phyloP scores from a whole-genome alignment of 176 grass and related monocot species.

The Echinochloa phyllopogon region DNA sequence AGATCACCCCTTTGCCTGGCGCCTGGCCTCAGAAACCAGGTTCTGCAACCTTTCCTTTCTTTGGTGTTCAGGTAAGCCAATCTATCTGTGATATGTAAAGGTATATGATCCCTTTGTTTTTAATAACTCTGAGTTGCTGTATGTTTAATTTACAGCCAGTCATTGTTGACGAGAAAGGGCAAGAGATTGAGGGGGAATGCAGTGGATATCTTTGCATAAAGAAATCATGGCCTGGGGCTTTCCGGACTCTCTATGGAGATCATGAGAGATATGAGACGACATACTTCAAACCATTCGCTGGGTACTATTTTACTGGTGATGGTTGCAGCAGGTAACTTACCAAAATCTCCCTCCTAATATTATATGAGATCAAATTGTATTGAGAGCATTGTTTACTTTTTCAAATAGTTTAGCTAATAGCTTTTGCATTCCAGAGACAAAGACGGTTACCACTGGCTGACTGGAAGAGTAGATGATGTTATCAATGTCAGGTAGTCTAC shows the following conservation, averaged over 20 bases:
- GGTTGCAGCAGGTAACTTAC: slow-evolving; percentile 82
- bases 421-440: slow-evolving; percentile 74
- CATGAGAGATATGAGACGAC: slow-evolving; percentile 99
- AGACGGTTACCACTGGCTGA: slow-evolving; percentile 94
- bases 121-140: slow-evolving; percentile 3
- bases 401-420: slow-evolving; percentile 26
- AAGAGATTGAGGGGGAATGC: slow-evolving; percentile 86
- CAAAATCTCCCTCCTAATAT: slow-evolving; percentile 22
- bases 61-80: slow-evolving; percentile 83
- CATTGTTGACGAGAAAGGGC: slow-evolving; percentile 94
- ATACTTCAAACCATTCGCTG: slow-evolving; percentile 95
- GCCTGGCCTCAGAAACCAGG: slow-evolving; percentile 97
- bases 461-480: slow-evolving; percentile 98
- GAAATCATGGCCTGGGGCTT: slow-evolving; percentile 96
- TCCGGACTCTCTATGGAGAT: slow-evolving; percentile 91
- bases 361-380: background rate
- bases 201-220: slow-evolving; percentile 99
- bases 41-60: slow-evolving; percentile 96
- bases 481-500: slow-evolving; percentile 89
- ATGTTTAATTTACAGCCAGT: slow-evolving; percentile 61
- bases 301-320: slow-evolving; percentile 98
- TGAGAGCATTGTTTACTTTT: slow-evolving; percentile 4
- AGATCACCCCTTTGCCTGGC: slow-evolving; percentile 95
- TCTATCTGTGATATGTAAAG: slow-evolving; percentile 34
- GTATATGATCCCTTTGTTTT: background rate